A percentile compares a stretch with the other conserved stretches of the same genome.
Conservation (phyloP, 176 grass and related monocot genomes). For the Cymbopogon citratus region DNA sequence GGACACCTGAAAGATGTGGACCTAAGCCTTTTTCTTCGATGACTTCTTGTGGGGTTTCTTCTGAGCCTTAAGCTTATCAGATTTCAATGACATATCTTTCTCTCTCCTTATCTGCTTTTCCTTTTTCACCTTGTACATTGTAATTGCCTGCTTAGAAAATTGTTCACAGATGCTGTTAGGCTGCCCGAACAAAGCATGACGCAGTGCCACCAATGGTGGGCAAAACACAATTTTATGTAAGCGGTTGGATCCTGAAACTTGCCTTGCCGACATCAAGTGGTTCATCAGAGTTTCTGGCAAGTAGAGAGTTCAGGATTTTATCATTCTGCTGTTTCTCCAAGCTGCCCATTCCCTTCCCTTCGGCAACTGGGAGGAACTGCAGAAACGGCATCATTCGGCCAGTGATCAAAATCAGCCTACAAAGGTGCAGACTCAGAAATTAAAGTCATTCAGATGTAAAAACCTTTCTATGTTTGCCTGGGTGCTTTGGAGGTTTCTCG, state of each 20-base stretch:
- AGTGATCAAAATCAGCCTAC: not conserved
- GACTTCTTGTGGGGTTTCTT: conserved; percentile 63
- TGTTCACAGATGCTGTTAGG: conserved; percentile 2
- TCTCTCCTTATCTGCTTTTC: conserved; percentile 65
- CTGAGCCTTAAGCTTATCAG: conserved; percentile 51
- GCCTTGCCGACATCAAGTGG: conserved; percentile 68
- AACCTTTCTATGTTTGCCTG: conserved; percentile 88
- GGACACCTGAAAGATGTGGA: not conserved
- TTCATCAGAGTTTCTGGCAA: conserved; percentile 49
- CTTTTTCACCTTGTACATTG: conserved; percentile 72
- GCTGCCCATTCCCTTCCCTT: conserved; percentile 66
- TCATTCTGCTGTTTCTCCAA: conserved; percentile 59
- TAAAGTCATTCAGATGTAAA: not conserved
- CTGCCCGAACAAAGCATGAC: not conserved
- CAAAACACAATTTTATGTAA: conserved; percentile 3
- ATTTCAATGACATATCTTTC: conserved; percentile 19
- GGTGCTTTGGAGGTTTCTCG: conserved; percentile 79
- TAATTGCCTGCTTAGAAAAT: conserved; percentile 52
- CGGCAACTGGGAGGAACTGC: conserved; percentile 59
- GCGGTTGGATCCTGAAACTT: conserved; percentile 11
- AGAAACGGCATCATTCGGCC: not conserved
- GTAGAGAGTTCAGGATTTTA: conserved; percentile 59
- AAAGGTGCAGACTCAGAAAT: conserved; percentile 1
- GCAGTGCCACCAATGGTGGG: not conserved
- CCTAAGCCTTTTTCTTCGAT: conserved; percentile 54